Evolutionary conservation across 2,329 filamentous ascomycete species (phyloP).

Genomic region (Cercospora berteroae): DNA sequence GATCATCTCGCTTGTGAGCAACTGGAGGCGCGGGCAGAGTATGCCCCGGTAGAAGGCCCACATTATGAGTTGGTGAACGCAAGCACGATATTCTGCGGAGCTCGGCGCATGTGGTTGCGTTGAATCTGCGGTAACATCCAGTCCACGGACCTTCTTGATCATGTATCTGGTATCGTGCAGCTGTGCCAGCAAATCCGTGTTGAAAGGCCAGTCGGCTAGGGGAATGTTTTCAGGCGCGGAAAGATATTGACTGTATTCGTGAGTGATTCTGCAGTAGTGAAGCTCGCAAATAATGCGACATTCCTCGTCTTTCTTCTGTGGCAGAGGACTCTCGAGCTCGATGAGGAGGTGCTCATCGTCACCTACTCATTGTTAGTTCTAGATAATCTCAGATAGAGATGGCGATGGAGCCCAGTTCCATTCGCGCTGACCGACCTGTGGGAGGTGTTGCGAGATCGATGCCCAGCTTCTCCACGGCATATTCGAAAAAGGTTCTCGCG

Average conservation of each 20-base stretch:
- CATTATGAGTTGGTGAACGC: neutral
- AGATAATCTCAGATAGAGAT: neutral
- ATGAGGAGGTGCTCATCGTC: neutral
- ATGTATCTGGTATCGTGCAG: constrained; percentile 3
- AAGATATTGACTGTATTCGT: neutral
- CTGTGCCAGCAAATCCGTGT: constrained; percentile 3
- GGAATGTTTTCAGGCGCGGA: constrained; percentile 7
- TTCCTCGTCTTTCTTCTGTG: neutral
- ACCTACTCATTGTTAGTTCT: neutral
- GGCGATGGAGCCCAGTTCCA: neutral
- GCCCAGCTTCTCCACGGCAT: constrained; percentile 21
- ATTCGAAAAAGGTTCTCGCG: constrained; percentile 24
- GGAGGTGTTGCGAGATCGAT: neutral
- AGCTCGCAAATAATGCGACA: neutral
- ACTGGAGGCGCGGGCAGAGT: neutral
- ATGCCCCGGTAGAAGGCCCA: constrained; percentile 10
- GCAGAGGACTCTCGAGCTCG: neutral
- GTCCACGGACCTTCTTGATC: constrained; percentile 1
- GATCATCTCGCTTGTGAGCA: constrained; percentile 4
- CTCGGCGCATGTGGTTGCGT: neutral
- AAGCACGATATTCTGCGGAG: constrained; percentile 8
- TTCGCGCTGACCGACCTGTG: neutral
- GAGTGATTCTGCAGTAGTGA: constrained; percentile 9
- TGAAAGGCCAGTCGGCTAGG: neutral
- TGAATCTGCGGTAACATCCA: neutral